Conservation (phyloP, 306 rosid genomes). For the Comarum palustre region DNA sequence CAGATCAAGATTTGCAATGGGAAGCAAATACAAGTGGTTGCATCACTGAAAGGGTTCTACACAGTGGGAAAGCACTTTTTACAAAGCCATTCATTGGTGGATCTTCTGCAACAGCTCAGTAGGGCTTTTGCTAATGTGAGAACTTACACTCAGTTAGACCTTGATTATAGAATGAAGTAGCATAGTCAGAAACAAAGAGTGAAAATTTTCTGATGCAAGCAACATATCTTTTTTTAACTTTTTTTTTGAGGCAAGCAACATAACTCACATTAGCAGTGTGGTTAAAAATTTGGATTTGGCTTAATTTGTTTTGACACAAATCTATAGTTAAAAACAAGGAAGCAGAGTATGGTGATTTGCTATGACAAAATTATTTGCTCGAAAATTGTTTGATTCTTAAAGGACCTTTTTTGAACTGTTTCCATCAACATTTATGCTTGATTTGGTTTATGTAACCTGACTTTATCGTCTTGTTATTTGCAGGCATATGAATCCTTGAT, state of each 20-base stretch:
- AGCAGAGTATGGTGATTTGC: not conserved
- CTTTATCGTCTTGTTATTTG: constrained; percentile 15
- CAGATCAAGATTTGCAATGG: constrained; percentile 93
- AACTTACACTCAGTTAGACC: not conserved
- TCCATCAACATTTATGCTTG: not conserved
- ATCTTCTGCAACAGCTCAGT: constrained; percentile 92
- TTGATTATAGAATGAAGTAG: not conserved
- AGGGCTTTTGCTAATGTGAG: constrained; percentile 83
- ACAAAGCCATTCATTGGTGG: constrained; percentile 77
- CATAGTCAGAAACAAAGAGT: not conserved
- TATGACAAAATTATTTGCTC: not conserved
- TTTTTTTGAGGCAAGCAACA: too few relatives aligned
- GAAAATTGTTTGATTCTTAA: not conserved
- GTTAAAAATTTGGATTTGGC: not conserved
- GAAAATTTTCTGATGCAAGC: not conserved
- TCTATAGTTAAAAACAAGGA: not conserved
- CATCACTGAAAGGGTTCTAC: constrained; percentile 82
- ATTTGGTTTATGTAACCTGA: not conserved
- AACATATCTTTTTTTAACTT: too few relatives aligned
- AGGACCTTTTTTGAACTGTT: not conserved
- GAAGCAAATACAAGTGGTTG: constrained; percentile 70
- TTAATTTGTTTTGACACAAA: not conserved
- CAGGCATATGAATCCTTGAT: constrained; percentile 83
- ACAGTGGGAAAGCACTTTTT: constrained; percentile 64
- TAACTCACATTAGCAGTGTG: too few relatives aligned